Percentiles rank a stretch among this genome's conserved stretches.
Evolutionary conservation across 768 basidiomycete species (phyloP).

Genomic region (Collybiopsis confluens): DNA sequence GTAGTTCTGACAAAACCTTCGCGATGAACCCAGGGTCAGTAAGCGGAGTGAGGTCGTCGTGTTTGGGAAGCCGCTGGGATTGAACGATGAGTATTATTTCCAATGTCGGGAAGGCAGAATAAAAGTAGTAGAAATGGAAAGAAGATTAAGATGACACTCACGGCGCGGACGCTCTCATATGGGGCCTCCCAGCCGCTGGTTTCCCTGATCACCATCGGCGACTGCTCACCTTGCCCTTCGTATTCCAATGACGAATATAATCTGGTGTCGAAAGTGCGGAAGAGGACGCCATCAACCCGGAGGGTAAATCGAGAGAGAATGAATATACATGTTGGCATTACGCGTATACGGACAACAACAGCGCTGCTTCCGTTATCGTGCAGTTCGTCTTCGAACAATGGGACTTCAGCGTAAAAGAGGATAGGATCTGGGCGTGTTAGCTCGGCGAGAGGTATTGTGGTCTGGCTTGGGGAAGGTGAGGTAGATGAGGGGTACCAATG

Average conservation of each 20-base stretch:
- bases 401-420: conserved; percentile 95
- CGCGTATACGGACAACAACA: conserved; percentile 86
- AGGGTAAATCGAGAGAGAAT: conserved; percentile 88
- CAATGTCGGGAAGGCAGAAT: background rate
- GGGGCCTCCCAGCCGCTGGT: conserved; percentile 87
- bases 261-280: conserved; percentile 84
- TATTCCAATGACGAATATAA: conserved; percentile 81
- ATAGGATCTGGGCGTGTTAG: conserved; percentile 91
- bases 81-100: background rate
- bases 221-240: conserved; percentile 23
- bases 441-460: conserved; percentile 74
- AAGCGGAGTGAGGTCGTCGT: conserved; percentile 81
- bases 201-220: conserved; percentile 69
- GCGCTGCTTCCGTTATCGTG: conserved; percentile 94
- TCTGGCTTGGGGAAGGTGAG: conserved; percentile 52
- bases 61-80: conserved; percentile 59
- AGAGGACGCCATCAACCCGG: conserved; percentile 92
- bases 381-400: conserved; percentile 92
- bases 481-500: conserved; percentile 37
- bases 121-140: conserved; percentile 1
- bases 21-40: conserved; percentile 85
- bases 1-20: conserved; percentile 62
- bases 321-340: conserved; percentile 95
- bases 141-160: conserved; percentile 29
- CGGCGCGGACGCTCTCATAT: conserved; percentile 76